Percentiles rank a stretch among this genome's conserved stretches.
phyloP scores from a whole-genome alignment of 306 rosid genomes.

The Begonia fuchsioides region DNA sequence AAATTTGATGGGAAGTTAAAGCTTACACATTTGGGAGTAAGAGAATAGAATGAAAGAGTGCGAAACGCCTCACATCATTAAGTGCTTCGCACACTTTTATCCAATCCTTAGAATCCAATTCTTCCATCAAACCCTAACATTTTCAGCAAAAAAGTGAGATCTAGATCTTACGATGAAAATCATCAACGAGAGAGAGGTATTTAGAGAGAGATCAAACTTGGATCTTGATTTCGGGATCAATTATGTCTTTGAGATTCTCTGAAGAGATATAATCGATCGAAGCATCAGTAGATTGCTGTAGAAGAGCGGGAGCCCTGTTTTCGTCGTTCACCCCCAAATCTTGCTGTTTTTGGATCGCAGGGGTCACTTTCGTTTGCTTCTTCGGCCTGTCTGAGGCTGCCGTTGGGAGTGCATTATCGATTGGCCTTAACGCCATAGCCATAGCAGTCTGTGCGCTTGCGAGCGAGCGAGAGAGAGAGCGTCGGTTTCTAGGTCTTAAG shows the following conservation, averaged over 20 bases:
- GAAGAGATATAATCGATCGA: slow-evolving; percentile 55
- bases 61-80: slow-evolving; percentile 57
- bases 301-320: slow-evolving; percentile 31
- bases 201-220: slow-evolving; percentile 18
- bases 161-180: background rate
- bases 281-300: slow-evolving; percentile 35
- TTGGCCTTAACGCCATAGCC: slow-evolving; percentile 82
- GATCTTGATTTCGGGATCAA: slow-evolving; percentile 50
- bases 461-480: slow-evolving; percentile 2
- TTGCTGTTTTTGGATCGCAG: slow-evolving; percentile 26
- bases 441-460: background rate
- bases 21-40: slow-evolving; percentile 32
- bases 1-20: background rate
- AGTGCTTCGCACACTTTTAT: slow-evolving; percentile 55
- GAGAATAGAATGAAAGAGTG: slow-evolving; percentile 42
- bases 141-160: slow-evolving; percentile 6
- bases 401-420: slow-evolving; percentile 65
- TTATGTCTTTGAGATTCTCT: slow-evolving; percentile 53
- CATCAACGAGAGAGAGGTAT: background rate
- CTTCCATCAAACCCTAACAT: slow-evolving; percentile 46
- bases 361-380: slow-evolving; percentile 48
- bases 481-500: background rate
- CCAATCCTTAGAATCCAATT: slow-evolving; percentile 70
- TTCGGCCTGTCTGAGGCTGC: slow-evolving; percentile 47
- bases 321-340: slow-evolving; percentile 29